phyloP scores from a whole-genome alignment of 495 filamentous ascomycete genomes.

The Lasiosphaeris hirsuta region DNA sequence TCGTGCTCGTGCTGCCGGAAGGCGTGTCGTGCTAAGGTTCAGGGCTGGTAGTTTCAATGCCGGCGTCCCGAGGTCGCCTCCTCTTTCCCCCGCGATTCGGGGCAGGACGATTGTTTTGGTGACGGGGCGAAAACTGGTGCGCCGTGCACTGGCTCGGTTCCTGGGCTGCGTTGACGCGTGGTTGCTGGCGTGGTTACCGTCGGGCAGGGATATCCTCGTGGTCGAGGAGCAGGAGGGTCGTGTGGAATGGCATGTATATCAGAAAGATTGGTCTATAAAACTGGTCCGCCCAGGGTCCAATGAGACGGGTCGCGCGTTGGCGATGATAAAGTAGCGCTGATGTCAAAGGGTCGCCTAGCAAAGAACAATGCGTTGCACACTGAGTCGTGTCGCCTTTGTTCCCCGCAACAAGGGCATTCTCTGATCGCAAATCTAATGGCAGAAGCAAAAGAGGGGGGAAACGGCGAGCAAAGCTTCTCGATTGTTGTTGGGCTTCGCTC shows the following conservation, averaged over 20 bases:
- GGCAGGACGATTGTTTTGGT: not conserved
- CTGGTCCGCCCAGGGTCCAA: not conserved
- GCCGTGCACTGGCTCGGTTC: not conserved
- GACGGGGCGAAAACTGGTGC: not conserved
- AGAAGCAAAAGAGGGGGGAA: too few relatives aligned
- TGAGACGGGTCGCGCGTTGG: not conserved
- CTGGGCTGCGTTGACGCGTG: conserved; percentile 9
- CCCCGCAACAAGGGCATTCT: not conserved
- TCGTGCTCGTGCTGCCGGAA: not conserved
- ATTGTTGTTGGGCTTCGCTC: too few relatives aligned
- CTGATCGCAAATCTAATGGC: not conserved
- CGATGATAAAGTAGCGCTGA: not conserved
- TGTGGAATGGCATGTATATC: conserved; percentile 6
- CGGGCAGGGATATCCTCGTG: conserved; percentile 17
- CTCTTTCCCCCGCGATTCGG: not conserved
- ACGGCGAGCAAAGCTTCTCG: too few relatives aligned
- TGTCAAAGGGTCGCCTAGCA: not conserved
- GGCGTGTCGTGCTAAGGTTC: not conserved
- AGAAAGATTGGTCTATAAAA: conserved; percentile 9
- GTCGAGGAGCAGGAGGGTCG: not conserved
- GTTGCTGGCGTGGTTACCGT: conserved; percentile 16
- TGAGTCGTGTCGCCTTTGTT: conserved; percentile 7
- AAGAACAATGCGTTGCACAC: not conserved
- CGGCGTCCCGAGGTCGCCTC: not conserved
- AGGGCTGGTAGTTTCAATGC: not conserved